Base-by-base conservation (phyloP, 768 basidiomycete species). In the Clitopilus passeckerianus region DNA sequence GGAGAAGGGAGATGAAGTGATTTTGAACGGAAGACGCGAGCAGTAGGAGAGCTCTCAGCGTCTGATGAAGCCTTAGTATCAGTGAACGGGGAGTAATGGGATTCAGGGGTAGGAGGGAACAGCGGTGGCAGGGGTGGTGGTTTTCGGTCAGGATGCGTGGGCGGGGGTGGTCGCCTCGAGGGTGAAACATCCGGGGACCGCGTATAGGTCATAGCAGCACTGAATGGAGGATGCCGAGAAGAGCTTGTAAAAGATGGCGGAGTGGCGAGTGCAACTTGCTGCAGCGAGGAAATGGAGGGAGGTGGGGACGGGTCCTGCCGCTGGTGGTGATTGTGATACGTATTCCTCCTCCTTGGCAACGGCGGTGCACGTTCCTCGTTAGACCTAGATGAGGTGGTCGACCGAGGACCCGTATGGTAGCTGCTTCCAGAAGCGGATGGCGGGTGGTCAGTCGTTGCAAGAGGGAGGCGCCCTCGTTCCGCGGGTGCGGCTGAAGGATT, bases 101-200 rank as follows among this genome's bases (percentile, higher is more conserved):
- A 63, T 34, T 35, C 41, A 65, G 60, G 14, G 53, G 56, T 41
- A n/a, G 33, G 56, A 24, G 44, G 59, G 35, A 16, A 24, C 4
- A 61, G 59, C 23, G 59, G 58, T 20, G 61, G 37, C 5, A 66
- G 44, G 22, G 64, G 60, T 0, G 61, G 54, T 15, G 65, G 65
- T 57, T 81, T 81, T 18, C 82, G 79, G 61, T 80, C 80, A 0
- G 86, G 86, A 64, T 88, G 86, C 6, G 68, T 80, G 0, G 86
- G 86, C 0, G 85, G 78, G 0, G 46, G 37, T 6, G 63, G 34
- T 6, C 33, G 53, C 9, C 64, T 65, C 64, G 65, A 54, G 59
- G 76, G 73, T 0, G 75, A 73, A 46, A 59, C 57, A 0, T 72
- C 65, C 4, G 76, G 71, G 1, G 75, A 72, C 34, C 60, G 33